Conservation (phyloP, 2,329 filamentous ascomycete species). For the Penicillium psychrosexuale region DNA sequence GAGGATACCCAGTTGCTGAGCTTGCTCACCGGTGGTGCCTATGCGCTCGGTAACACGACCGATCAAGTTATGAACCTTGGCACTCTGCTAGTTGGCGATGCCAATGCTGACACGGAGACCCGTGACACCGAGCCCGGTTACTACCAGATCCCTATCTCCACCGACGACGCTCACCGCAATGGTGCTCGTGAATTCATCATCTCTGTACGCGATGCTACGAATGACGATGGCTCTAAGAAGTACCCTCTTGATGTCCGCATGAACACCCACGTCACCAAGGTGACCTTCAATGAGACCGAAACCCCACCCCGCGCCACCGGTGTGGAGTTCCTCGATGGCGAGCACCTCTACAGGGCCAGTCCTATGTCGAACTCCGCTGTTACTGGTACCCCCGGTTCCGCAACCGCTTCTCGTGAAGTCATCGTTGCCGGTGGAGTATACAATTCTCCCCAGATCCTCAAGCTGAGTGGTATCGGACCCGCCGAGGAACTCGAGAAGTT, state of each 20-base stretch:
- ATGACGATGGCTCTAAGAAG: slow-evolving; percentile 32
- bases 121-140: slow-evolving; percentile 51
- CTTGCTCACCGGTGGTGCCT: slow-evolving; percentile 51
- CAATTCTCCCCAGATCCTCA: slow-evolving; percentile 63
- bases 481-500: slow-evolving; percentile 51
- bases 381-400: slow-evolving; percentile 40
- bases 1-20: slow-evolving; percentile 55
- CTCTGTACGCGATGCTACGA: slow-evolving; percentile 25
- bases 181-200: slow-evolving; percentile 44
- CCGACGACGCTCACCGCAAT: slow-evolving; percentile 26
- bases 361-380: slow-evolving; percentile 30
- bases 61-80: slow-evolving; percentile 44
- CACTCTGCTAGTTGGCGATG: slow-evolving; percentile 50
- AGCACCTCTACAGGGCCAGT: slow-evolving; percentile 48
- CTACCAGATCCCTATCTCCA: slow-evolving; percentile 58
- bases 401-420: slow-evolving; percentile 44
- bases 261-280: slow-evolving; percentile 47
- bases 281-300: slow-evolving; percentile 42
- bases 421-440: slow-evolving; percentile 55
- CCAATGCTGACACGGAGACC: slow-evolving; percentile 44
- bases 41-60: slow-evolving; percentile 49
- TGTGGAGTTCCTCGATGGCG: slow-evolving; percentile 50
- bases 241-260: slow-evolving; percentile 57
- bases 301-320: slow-evolving; percentile 46
- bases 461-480: slow-evolving; percentile 62